Conservation (phyloP, 805 yeast species). For the Wickerhamomyces strasburgensis region DNA sequence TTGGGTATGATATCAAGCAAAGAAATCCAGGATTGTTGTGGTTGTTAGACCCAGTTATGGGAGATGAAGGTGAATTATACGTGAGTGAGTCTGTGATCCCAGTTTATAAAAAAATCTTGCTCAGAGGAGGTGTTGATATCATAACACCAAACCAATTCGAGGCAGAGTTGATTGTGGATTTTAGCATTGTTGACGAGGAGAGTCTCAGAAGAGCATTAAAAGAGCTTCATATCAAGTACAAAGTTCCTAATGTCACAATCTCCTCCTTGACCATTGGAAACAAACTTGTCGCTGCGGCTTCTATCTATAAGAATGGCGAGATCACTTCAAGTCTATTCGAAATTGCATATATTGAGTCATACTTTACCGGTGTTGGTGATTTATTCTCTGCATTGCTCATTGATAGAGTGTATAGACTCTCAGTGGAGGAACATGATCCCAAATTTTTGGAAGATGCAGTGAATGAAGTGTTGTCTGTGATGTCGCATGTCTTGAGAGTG, state of each 20-base stretch:
- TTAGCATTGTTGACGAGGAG: slow-evolving; percentile 35
- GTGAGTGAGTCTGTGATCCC: slow-evolving; percentile 60
- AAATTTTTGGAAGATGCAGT: slow-evolving; percentile 32
- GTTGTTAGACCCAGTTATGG: slow-evolving; percentile 76
- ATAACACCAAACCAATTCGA: slow-evolving; percentile 93
- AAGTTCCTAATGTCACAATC: slow-evolving; percentile 58
- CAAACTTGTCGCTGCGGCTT: slow-evolving; percentile 17
- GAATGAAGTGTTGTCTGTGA: slow-evolving; percentile 50
- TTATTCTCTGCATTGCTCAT: slow-evolving; percentile 74
- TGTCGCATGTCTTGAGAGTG: slow-evolving; percentile 44
- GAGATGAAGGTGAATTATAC: slow-evolving; percentile 68
- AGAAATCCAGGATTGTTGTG: slow-evolving; percentile 37
- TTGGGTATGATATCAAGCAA: slow-evolving; percentile 33
- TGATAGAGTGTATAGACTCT: slow-evolving; percentile 47
- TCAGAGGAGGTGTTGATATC: slow-evolving; percentile 50
- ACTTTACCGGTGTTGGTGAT: slow-evolving; percentile 96
- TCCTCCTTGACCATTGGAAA: slow-evolving; percentile 45
- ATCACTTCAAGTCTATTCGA: slow-evolving; percentile 30
- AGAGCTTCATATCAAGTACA: slow-evolving; percentile 41
- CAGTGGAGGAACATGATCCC: slow-evolving; percentile 1
- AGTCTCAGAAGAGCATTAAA: slow-evolving; percentile 43
- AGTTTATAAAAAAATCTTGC: slow-evolving; percentile 44
- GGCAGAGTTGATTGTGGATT: slow-evolving; percentile 62
- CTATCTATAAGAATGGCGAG: slow-evolving; percentile 9
- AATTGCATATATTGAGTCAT: slow-evolving; percentile 63